Conservation (phyloP, 1,284 basidiomycete genomes). For the Ceratobasidium sp. region DNA sequence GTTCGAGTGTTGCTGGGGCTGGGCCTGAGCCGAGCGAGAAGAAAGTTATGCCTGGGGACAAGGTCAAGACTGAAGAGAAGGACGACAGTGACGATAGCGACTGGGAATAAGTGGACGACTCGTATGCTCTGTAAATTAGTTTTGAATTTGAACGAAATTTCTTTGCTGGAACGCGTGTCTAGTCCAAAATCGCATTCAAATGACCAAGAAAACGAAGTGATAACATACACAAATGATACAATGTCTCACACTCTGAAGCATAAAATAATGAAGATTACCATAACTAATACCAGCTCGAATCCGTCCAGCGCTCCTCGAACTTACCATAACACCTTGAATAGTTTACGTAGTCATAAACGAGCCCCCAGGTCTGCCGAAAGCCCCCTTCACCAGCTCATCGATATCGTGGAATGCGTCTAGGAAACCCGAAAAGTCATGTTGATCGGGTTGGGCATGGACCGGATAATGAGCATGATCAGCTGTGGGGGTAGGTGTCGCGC, state of each 20-base stretch:
- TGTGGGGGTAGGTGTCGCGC: conserved; percentile 12
- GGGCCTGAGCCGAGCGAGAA: conserved; percentile 11
- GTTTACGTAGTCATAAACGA: neutral
- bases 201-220: neutral
- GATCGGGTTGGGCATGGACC: conserved; percentile 1
- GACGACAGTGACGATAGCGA: conserved; percentile 43
- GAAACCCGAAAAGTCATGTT: conserved; percentile 51
- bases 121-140: neutral
- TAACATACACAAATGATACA: conserved; percentile 14
- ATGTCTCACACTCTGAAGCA: neutral
- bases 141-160: neutral
- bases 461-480: conserved; percentile 12
- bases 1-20: conserved; percentile 33
- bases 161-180: neutral
- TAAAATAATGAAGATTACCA: neutral
- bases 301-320: neutral
- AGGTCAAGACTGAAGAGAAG: conserved; percentile 27
- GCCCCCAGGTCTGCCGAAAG: neutral
- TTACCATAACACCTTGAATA: neutral
- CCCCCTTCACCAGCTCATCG: conserved; percentile 54
- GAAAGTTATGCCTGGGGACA: conserved; percentile 15
- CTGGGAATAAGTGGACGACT: conserved; percentile 25
- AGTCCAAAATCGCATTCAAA: neutral
- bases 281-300: neutral
- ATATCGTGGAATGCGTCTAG: conserved; percentile 53